Conservation (phyloP, 2,329 filamentous ascomycete species). For the Xylaria hypoxylon region DNA sequence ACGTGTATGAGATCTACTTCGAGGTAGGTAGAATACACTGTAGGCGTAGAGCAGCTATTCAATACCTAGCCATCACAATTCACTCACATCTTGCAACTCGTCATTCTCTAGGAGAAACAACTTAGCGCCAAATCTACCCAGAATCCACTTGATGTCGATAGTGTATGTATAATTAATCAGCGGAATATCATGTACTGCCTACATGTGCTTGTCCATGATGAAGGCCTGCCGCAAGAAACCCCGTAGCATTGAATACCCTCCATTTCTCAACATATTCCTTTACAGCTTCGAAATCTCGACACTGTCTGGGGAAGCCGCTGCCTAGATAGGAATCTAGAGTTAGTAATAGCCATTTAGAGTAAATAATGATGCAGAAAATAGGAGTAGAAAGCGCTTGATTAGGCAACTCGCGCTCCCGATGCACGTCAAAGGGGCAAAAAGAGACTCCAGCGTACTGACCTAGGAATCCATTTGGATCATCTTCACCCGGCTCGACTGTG, state of each 20-base stretch:
- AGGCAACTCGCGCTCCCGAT: not conserved
- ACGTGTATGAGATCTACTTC: no score
- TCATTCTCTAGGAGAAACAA: not conserved
- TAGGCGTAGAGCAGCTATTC: not conserved
- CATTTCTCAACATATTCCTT: constrained; percentile 30
- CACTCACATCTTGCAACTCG: not conserved
- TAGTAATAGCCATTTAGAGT: not conserved
- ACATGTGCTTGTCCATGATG: constrained; percentile 30
- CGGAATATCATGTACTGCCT: not conserved
- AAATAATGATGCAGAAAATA: no score
- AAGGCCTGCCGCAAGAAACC: constrained; percentile 31
- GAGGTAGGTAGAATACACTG: no score
- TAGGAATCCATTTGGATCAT: constrained; percentile 27
- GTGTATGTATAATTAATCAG: not conserved
- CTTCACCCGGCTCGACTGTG: constrained; percentile 33
- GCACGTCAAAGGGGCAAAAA: not conserved
- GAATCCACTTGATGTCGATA: not conserved
- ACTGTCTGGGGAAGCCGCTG: constrained; percentile 34
- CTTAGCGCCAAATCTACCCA: not conserved
- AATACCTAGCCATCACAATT: not conserved
- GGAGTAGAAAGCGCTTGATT: no score
- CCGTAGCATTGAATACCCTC: constrained; percentile 37
- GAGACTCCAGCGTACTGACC: not conserved
- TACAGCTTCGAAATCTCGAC: constrained; percentile 29
- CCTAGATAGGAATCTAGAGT: not conserved